Evolutionary conservation across 805 yeast species (phyloP).

Genomic region (Spathaspora gorwiae): DNA sequence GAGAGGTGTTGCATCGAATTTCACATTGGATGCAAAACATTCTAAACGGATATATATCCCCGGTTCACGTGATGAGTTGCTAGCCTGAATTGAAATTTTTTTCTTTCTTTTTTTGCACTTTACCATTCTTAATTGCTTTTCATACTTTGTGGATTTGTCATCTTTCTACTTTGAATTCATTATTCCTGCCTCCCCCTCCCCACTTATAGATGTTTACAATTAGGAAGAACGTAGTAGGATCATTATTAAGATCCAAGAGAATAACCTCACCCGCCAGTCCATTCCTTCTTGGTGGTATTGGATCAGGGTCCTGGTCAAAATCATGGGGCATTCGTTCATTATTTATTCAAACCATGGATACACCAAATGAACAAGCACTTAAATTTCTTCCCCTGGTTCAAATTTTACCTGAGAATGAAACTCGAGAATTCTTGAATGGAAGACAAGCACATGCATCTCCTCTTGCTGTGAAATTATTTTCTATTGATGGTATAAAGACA

Average conservation of each 20-base stretch:
- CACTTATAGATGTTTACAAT: neutral
- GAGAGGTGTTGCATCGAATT: no score
- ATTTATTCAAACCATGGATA: conserved; percentile 77
- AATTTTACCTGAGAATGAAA: conserved; percentile 63
- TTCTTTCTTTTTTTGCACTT: no score
- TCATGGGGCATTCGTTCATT: conserved; percentile 18
- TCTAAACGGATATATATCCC: no score
- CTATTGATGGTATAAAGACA: conserved; percentile 70
- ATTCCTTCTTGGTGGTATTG: neutral
- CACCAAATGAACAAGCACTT: conserved; percentile 83
- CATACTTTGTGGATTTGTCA: no score
- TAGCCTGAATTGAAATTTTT: no score
- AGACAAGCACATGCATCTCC: conserved; percentile 76
- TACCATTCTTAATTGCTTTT: no score
- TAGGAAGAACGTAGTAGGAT: neutral
- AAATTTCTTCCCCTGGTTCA: conserved; percentile 75
- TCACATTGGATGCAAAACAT: no score
- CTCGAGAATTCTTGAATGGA: conserved; percentile 69
- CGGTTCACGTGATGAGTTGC: no score
- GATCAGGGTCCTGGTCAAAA: neutral
- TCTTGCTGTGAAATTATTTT: conserved; percentile 67
- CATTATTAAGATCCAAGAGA: neutral
- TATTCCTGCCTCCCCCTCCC: no score
- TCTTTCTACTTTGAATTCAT: no score
- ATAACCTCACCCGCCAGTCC: neutral